Evolutionary conservation across 1,284 basidiomycete species (phyloP).

Genomic region (Irpex rosettiformis): DNA sequence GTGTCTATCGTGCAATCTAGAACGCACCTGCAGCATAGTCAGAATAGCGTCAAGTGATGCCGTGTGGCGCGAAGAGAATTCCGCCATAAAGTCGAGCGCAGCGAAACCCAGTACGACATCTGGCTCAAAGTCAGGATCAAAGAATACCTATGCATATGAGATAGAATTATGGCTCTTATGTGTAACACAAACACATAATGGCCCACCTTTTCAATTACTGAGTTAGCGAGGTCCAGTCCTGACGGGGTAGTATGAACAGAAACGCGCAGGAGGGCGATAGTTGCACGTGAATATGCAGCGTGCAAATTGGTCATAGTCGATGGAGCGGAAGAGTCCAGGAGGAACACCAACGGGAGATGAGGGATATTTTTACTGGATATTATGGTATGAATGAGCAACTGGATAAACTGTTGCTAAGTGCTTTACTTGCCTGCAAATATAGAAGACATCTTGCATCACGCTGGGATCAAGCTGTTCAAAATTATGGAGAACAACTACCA

Average conservation of each 20-base stretch:
- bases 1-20: not conserved
- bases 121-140: slow-evolving; percentile 55
- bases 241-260: slow-evolving; percentile 46
- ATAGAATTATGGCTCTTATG: not conserved
- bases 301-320: slow-evolving; percentile 54
- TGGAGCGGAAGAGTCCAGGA: slow-evolving; percentile 56
- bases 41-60: slow-evolving; percentile 52
- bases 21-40: slow-evolving; percentile 56
- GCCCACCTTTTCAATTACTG: slow-evolving; percentile 47
- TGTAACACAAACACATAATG: not conserved
- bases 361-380: slow-evolving; percentile 36
- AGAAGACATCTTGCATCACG: slow-evolving; percentile 62
- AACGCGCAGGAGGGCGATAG: slow-evolving; percentile 53
- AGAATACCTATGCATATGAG: slow-evolving; percentile 50
- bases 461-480: slow-evolving; percentile 64
- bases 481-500: slow-evolving; percentile 60
- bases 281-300: slow-evolving; percentile 51
- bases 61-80: slow-evolving; percentile 52
- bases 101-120: slow-evolving; percentile 57
- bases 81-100: slow-evolving; percentile 48
- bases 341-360: slow-evolving; percentile 54
- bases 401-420: no score
- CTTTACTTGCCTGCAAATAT: slow-evolving; percentile 59
- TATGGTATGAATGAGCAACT: not conserved
- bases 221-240: slow-evolving; percentile 43